Percentiles rank a stretch among this genome's conserved stretches.
These are phyloP conservation scores for Plantago lanceolata DNA, from an alignment of 305 asterid genomes.

Conservation along the genomic window DNA sequence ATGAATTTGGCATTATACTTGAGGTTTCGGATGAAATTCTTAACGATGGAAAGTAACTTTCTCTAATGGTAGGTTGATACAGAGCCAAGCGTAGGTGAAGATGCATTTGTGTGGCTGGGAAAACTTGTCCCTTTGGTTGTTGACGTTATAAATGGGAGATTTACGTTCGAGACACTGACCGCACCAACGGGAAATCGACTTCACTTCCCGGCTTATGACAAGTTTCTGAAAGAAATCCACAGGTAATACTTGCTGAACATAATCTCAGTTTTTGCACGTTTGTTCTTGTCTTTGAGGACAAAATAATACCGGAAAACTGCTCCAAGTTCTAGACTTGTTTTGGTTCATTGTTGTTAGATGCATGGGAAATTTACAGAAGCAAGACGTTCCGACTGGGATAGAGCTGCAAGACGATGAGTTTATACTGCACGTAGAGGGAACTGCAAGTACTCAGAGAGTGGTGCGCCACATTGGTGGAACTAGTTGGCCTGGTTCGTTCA, in stretches of 20 bases:
- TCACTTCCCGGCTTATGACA: slow-evolving; percentile 80
- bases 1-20: background rate
- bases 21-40: background rate
- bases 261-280: too few species aligned
- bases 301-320: background rate
- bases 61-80: slow-evolving; percentile 52
- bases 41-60: background rate
- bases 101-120: slow-evolving; percentile 80
- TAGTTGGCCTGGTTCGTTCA: slow-evolving; percentile 80
- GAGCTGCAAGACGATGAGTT: slow-evolving; percentile 75
- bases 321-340: background rate
- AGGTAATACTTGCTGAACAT: slow-evolving; percentile 32
- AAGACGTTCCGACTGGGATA: slow-evolving; percentile 57
- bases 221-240: slow-evolving; percentile 66
- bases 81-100: slow-evolving; percentile 68
- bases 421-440: slow-evolving; percentile 90
- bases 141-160: slow-evolving; percentile 73
- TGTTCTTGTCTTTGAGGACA: too few species aligned
- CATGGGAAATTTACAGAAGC: slow-evolving; percentile 72
- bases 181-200: slow-evolving; percentile 63
- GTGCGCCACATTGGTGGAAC: slow-evolving; percentile 92
- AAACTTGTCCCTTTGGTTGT: slow-evolving; percentile 59
- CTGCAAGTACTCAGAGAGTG: slow-evolving; percentile 72
- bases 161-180: slow-evolving; percentile 74
- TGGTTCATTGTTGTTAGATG: slow-evolving; percentile 41